Base-by-base conservation (phyloP, 257 asterid genomes). In the Eustoma russellianum region DNA sequence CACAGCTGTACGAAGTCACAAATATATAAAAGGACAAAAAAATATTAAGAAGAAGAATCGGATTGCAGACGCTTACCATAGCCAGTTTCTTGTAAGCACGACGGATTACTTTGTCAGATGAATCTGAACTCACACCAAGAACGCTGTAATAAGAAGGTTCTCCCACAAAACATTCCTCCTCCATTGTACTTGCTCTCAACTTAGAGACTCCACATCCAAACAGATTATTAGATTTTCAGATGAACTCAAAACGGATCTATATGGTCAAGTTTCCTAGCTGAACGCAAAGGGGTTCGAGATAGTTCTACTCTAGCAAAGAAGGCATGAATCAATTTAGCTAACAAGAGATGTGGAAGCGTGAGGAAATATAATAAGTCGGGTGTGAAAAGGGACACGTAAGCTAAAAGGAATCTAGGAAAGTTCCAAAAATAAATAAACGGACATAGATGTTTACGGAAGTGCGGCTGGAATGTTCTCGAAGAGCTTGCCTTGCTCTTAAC, bases 71-170 rank as follows among this genome's bases (percentile, higher is more conserved):
- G 50, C 79, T 9, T 68, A 85, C 97, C 97, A 78, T 84, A 7
- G 96, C 98, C 9, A 91, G 83, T 61, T 77, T 82, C 5, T 81
- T 88, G 59, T 84, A 91, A 5, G 96, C 92, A 1, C 87, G 80
- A 15, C 85, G 78, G 13, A 87, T 78, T 57, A 86, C 83, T 59
- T 78, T 82, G 15, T 68, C 86, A 7, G 95, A 82, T 43, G 95
- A 82, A 52, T 57, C 68, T 4, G 51, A 12, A 13, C 47, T 18
- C 13, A 86, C 84, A 34, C 95, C 95, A 17, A 91, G 88, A 57
- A 87, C 66, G 55, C 64, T 41, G 33, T 86, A 91, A 80, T 75
- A 79, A 12, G 73, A 69, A 35, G 57, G 55, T 6, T 45, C 14
- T 61, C 57, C 74, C 15, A 40, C 57, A 14, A 60, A 3, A 60